phyloP scores from a whole-genome alignment of 73 alveolate genomes.

The Paramecium sexaurelia region DNA sequence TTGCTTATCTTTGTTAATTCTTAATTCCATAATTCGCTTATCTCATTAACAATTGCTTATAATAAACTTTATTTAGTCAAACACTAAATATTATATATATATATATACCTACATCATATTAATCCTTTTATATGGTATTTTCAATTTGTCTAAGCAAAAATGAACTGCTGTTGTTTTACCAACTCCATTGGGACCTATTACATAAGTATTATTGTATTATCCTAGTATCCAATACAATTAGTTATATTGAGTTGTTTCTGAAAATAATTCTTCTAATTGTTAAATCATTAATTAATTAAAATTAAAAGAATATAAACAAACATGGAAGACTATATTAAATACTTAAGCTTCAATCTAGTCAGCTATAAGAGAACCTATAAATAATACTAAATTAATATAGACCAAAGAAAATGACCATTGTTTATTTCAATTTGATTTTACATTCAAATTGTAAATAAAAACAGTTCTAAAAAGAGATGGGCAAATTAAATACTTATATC shows the following conservation, averaged over 20 bases:
- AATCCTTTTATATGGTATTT: background rate
- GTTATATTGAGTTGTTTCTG: background rate
- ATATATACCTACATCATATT: conserved; percentile 16
- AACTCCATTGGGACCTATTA: conserved; percentile 7
- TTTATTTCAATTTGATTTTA: too few relatives aligned
- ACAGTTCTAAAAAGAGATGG: too few relatives aligned
- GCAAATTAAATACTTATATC: too few relatives aligned
- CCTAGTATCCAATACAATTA: background rate
- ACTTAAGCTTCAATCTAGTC: too few relatives aligned
- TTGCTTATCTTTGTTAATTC: background rate
- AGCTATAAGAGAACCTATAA: too few relatives aligned
- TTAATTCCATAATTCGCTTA: background rate
- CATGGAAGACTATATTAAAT: too few relatives aligned
- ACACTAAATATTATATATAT: background rate
- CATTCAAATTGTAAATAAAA: too few relatives aligned
- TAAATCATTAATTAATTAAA: background rate
- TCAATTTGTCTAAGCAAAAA: background rate
- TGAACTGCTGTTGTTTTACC: conserved; percentile 50
- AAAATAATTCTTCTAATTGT: background rate
- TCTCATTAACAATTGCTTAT: background rate
- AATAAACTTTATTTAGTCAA: background rate
- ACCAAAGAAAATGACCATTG: too few relatives aligned
- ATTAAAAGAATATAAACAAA: background rate
- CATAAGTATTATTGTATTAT: background rate
- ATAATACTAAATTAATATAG: too few relatives aligned